phyloP scores from a whole-genome alignment of 1,284 basidiomycete genomes.

The Kwoniella shivajii region DNA sequence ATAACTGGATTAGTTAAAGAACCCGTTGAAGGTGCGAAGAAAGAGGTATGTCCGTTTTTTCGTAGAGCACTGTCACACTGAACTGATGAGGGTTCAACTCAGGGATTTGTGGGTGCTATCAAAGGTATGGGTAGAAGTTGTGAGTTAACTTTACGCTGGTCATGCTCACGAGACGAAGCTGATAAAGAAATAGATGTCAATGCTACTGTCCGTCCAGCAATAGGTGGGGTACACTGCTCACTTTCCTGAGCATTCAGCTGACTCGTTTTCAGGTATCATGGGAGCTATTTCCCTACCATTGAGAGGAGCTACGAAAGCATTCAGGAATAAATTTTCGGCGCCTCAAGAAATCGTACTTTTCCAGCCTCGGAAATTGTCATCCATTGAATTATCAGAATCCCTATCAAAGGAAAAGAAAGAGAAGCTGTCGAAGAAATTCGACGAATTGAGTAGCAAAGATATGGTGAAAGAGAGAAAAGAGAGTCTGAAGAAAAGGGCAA shows the following conservation, averaged over 20 bases:
- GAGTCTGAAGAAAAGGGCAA: constrained; percentile 50
- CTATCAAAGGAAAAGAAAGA: constrained; percentile 40
- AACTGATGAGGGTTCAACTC: constrained; percentile 2
- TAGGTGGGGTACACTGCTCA: constrained; percentile 27
- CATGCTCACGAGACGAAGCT: constrained; percentile 11
- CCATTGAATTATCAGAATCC: constrained; percentile 9
- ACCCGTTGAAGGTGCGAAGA: constrained; percentile 58
- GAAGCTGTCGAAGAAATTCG: constrained; percentile 55
- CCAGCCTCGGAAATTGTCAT: constrained; percentile 26
- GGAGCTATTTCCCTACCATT: constrained; percentile 57
- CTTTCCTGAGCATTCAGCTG: background rate
- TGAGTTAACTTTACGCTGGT: constrained; percentile 36
- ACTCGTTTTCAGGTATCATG: constrained; percentile 50
- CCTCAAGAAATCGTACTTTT: constrained; percentile 29
- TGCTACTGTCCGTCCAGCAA: constrained; percentile 57
- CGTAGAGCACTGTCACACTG: background rate
- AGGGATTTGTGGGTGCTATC: constrained; percentile 59
- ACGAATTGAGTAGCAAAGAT: constrained; percentile 42
- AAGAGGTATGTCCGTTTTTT: constrained; percentile 50
- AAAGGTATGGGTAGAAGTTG: constrained; percentile 60
- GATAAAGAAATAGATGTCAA: constrained; percentile 49
- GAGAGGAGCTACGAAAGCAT: constrained; percentile 56
- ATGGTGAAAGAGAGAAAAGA: constrained; percentile 50
- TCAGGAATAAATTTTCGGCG: constrained; percentile 39
- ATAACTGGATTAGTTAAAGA: constrained; percentile 62